Conservation (phyloP, 2,329 filamentous ascomycete genomes). For the Coleophoma cylindrospora region DNA sequence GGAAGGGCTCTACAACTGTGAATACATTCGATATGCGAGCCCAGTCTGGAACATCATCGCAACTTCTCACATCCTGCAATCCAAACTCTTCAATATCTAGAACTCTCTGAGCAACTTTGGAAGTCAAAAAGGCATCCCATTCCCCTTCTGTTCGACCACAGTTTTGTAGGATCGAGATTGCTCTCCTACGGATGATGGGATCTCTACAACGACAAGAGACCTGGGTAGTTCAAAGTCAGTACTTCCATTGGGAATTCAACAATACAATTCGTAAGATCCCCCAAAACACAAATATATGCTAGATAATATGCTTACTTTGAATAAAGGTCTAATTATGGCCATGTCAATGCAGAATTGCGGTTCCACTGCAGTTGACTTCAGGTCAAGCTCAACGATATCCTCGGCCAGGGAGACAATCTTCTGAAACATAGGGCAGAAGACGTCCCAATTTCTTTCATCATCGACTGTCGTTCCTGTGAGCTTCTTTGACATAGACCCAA, state of each 20-base stretch:
- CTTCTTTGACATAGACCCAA: constrained; percentile 23
- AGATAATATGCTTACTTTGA: not conserved
- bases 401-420: constrained; percentile 47
- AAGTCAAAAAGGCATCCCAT: not conserved
- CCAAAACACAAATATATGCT: not conserved
- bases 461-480: constrained; percentile 1
- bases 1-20: not conserved
- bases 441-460: constrained; percentile 46
- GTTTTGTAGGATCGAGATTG: not conserved
- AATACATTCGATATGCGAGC: not conserved
- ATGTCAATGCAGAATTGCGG: not conserved
- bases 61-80: constrained; percentile 5
- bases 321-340: not conserved
- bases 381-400: constrained; percentile 5
- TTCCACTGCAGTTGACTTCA: not conserved
- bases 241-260: not conserved
- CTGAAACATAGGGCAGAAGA: constrained; percentile 44
- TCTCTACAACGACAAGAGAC: not conserved
- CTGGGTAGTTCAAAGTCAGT: not conserved
- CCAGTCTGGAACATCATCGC: constrained; percentile 10
- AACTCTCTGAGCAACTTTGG: not conserved
- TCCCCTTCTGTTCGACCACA: not conserved
- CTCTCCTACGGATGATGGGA: not conserved
- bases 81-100: constrained; percentile 1
- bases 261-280: not conserved